phyloP scores from a whole-genome alignment of 345 rosid genomes.

The Leavenworthia alabamica region DNA sequence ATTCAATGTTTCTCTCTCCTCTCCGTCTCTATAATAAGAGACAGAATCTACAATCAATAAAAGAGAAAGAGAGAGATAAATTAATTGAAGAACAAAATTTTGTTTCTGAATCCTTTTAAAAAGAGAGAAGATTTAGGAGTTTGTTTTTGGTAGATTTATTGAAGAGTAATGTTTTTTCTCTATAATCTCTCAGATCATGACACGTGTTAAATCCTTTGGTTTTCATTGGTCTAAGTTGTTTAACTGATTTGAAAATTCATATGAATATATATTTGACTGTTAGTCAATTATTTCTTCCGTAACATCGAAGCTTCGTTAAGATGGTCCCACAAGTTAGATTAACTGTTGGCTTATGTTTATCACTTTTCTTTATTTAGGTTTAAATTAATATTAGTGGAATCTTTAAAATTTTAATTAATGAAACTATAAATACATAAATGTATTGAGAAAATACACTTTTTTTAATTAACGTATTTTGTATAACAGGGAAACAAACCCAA shows the following conservation, averaged over 20 bases:
- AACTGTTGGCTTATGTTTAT: not conserved
- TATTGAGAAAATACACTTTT: not conserved
- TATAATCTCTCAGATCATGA: not conserved
- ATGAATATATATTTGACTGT: not conserved
- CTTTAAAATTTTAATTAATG: too few species aligned
- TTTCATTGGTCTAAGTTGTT: not conserved
- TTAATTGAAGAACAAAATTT: not conserved
- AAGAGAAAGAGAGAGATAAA: not conserved
- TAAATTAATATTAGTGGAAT: not conserved
- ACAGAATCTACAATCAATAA: not conserved
- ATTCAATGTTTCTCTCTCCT: not conserved
- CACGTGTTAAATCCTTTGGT: slow-evolving; percentile 8
- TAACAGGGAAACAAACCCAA: too few species aligned
- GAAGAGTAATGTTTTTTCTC: not conserved
- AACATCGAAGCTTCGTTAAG: not conserved
- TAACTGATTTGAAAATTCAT: not conserved
- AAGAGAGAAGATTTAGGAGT: not conserved
- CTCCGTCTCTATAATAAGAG: slow-evolving; percentile 1
- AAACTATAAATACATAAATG: not conserved
- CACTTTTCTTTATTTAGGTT: not conserved
- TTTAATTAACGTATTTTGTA: not conserved
- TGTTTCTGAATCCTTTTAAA: too few species aligned
- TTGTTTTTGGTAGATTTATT: not conserved
- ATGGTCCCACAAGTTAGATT: too few species aligned
- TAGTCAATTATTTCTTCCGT: not conserved